These are phyloP conservation scores for Vickermania spadyakhi DNA, from an alignment of 208 protist genomes.

Conservation along the genomic window DNA sequence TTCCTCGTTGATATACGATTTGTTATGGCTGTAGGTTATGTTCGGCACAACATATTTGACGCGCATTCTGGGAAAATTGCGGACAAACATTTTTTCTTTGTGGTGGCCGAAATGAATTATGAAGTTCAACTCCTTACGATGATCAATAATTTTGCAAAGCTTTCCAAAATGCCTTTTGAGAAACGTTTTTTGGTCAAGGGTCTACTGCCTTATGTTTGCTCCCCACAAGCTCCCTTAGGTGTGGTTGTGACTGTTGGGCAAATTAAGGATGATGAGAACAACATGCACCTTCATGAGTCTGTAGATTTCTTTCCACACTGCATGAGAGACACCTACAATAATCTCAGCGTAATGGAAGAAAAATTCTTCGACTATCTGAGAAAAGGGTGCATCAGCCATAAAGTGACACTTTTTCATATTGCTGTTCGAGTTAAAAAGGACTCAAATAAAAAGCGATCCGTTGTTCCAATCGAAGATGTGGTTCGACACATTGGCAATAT, in stretches of 20 bases:
- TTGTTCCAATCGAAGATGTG: conserved; percentile 49
- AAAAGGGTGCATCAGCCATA: conserved; percentile 32
- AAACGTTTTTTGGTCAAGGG: conserved; percentile 31
- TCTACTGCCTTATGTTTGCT: conserved; percentile 58
- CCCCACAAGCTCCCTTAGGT: conserved; percentile 26
- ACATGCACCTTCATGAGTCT: conserved; percentile 21
- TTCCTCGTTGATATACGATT: neutral
- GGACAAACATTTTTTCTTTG: neutral
- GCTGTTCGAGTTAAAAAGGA: conserved; percentile 16
- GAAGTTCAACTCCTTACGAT: conserved; percentile 1
- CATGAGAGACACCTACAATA: conserved; percentile 23
- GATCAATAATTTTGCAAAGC: conserved; percentile 4
- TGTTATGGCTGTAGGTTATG: neutral
- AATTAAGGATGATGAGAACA: conserved; percentile 12
- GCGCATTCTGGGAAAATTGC: neutral
- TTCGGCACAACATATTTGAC: neutral
- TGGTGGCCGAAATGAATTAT: neutral
- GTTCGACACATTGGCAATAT: conserved; percentile 33
- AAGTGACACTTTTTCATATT: conserved; percentile 37
- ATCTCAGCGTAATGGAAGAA: conserved; percentile 21
- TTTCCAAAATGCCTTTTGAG: conserved; percentile 11
- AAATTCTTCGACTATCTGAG: conserved; percentile 24
- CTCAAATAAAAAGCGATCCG: conserved; percentile 2
- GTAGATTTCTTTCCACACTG: conserved; percentile 30
- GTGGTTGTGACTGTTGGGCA: conserved; percentile 66